phyloP scores from a whole-genome alignment of 2,329 filamentous ascomycete genomes.

The Botryosphaeria dothidea region DNA sequence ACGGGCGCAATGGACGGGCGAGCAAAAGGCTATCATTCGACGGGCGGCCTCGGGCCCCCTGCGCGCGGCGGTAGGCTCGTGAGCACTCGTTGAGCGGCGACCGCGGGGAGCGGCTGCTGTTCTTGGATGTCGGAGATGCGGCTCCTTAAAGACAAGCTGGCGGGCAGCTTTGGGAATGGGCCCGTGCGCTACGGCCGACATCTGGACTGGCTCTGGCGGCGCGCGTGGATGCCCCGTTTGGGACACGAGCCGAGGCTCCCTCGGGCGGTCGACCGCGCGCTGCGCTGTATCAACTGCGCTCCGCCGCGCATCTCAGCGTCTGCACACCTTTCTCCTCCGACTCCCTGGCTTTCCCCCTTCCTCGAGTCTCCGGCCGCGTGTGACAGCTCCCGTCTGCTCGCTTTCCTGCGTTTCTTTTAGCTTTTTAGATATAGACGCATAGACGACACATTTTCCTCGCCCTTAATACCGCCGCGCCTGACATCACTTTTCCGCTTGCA shows the following conservation, averaged over 20 bases:
- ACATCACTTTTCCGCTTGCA: constrained; percentile 14
- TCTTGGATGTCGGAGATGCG: constrained; percentile 2
- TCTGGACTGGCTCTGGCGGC: background rate
- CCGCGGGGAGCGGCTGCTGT: background rate
- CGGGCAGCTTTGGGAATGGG: background rate
- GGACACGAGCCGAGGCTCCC: constrained; percentile 3
- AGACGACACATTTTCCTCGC: background rate
- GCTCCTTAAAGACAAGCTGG: background rate
- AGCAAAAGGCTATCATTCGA: background rate
- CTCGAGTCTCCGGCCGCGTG: background rate
- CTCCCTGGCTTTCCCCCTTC: background rate
- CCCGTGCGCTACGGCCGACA: constrained; percentile 12
- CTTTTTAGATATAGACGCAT: constrained; percentile 15
- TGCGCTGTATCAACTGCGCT: background rate
- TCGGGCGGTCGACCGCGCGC: background rate
- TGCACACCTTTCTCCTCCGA: background rate
- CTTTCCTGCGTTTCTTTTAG: background rate
- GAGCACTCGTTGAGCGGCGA: background rate
- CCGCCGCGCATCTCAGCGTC: background rate
- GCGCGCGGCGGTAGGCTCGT: background rate
- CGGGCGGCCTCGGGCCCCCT: background rate
- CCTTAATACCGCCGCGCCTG: constrained; percentile 7
- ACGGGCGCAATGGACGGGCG: background rate
- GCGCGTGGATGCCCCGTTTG: background rate
- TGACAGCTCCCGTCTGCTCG: background rate